These are phyloP conservation scores for Backusella circina DNA, from an alignment of 192 early-diverging fungal species.

Conservation along the genomic window DNA sequence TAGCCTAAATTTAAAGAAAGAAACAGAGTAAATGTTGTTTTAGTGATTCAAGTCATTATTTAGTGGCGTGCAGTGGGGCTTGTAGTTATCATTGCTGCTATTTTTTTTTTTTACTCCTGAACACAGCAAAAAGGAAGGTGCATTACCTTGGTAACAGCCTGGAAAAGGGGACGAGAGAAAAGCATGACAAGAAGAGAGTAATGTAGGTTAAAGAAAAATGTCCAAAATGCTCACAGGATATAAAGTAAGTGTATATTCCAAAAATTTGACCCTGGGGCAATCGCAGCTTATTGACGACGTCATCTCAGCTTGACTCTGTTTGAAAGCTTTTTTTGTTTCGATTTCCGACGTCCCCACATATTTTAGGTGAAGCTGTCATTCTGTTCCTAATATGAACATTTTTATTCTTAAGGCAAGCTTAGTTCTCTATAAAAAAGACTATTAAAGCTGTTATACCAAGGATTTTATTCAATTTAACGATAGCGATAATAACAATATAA, in stretches of 20 bases:
- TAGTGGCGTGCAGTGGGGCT: background rate
- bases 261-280: background rate
- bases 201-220: constrained; percentile 4
- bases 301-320: background rate
- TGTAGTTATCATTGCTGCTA: background rate
- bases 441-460: too few relatives aligned
- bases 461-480: background rate
- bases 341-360: background rate
- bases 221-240: background rate
- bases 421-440: too few relatives aligned
- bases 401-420: too few relatives aligned
- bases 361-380: too few relatives aligned
- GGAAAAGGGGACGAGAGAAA: constrained; percentile 31
- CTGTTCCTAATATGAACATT: too few relatives aligned
- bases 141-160: constrained; percentile 34
- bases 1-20: constrained; percentile 21
- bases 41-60: background rate
- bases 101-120: background rate
- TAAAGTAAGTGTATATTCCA: background rate
- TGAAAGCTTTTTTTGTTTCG: background rate
- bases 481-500: background rate
- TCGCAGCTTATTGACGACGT: background rate
- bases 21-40: background rate
- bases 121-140: background rate
- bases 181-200: constrained; percentile 18